These are phyloP conservation scores for Wakefieldia striispora DNA, from an alignment of 768 basidiomycete genomes.

Conservation along the genomic window DNA sequence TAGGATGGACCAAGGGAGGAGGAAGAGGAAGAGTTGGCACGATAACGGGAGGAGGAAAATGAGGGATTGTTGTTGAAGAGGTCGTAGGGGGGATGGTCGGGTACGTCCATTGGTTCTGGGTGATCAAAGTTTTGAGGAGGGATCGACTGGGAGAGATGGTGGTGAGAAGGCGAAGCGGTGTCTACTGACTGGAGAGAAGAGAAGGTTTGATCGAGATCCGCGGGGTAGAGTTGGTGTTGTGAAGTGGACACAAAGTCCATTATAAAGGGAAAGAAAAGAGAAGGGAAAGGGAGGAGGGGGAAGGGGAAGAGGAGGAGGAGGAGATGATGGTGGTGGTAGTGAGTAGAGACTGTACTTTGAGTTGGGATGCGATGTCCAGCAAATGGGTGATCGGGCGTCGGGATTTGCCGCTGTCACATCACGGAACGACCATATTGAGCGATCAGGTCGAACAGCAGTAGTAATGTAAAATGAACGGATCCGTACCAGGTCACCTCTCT, in stretches of 20 bases:
- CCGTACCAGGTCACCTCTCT: slow-evolving; percentile 26
- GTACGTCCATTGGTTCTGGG: slow-evolving; percentile 51
- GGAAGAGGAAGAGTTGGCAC: slow-evolving; percentile 69
- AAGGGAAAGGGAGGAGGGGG: slow-evolving; percentile 24
- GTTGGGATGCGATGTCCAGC: slow-evolving; percentile 37
- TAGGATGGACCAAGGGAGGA: slow-evolving; percentile 63
- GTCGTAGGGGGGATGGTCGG: slow-evolving; percentile 63
- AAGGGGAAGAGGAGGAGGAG: slow-evolving; percentile 33
- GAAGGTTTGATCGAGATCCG: slow-evolving; percentile 59
- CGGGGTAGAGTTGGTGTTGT: slow-evolving; percentile 46
- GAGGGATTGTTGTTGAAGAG: slow-evolving; percentile 55
- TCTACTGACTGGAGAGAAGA: slow-evolving; percentile 44
- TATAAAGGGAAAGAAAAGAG: slow-evolving; percentile 41
- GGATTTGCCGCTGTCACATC: slow-evolving; percentile 46
- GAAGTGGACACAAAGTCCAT: slow-evolving; percentile 51
- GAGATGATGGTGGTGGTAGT: slow-evolving; percentile 31
- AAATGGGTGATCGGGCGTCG: slow-evolving; percentile 56
- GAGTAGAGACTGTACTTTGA: slow-evolving; percentile 34
- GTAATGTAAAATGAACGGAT: slow-evolving; percentile 15
- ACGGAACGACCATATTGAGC: slow-evolving; percentile 40
- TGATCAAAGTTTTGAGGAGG: slow-evolving; percentile 46
- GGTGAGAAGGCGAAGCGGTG: slow-evolving; percentile 37
- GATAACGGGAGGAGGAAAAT: slow-evolving; percentile 61
- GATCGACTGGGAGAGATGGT: slow-evolving; percentile 33
- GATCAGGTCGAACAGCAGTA: slow-evolving; percentile 26